Conservation (phyloP, 2,329 filamentous ascomycete species). For the Aureobasidium lini region DNA sequence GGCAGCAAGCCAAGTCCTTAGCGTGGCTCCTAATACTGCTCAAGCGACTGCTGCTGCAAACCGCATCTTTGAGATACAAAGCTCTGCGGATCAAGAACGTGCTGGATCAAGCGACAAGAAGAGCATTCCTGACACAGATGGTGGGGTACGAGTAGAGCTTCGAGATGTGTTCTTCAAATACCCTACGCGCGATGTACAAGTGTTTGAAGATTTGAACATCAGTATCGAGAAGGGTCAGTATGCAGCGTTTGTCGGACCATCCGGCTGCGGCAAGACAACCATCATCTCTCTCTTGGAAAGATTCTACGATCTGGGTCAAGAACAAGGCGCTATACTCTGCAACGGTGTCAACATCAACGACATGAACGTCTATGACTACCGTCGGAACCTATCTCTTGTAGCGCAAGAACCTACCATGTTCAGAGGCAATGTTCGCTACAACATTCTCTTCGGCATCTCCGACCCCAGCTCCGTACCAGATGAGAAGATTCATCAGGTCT, state of each 20-base stretch:
- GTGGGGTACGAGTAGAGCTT: slow-evolving; percentile 32
- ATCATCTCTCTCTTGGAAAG: slow-evolving; percentile 33
- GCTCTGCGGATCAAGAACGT: not conserved
- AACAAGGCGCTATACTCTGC: slow-evolving; percentile 56
- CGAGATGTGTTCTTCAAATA: slow-evolving; percentile 35
- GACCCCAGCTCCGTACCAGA: slow-evolving; percentile 18
- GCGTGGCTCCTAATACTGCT: slow-evolving; percentile 34
- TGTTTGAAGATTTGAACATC: slow-evolving; percentile 39
- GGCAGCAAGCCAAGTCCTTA: slow-evolving; percentile 53
- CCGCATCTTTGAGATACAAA: slow-evolving; percentile 6
- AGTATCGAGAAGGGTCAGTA: slow-evolving; percentile 31
- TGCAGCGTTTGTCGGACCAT: slow-evolving; percentile 35
- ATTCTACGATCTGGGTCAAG: slow-evolving; percentile 49
- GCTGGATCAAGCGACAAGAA: not conserved
- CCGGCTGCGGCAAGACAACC: slow-evolving; percentile 35
- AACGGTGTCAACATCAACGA: slow-evolving; percentile 31
- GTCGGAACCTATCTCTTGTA: slow-evolving; percentile 37
- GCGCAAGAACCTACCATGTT: slow-evolving; percentile 44
- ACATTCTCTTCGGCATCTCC: slow-evolving; percentile 38
- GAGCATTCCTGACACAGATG: slow-evolving; percentile 8
- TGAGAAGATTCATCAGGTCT: slow-evolving; percentile 58
- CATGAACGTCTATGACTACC: slow-evolving; percentile 32
- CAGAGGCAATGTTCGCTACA: slow-evolving; percentile 55
- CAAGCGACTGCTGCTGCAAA: slow-evolving; percentile 12
- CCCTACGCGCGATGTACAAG: slow-evolving; percentile 41